These are phyloP conservation scores for Taiwanofungus camphoratus DNA, from an alignment of 1,284 basidiomycete genomes.

Conservation along the genomic window DNA sequence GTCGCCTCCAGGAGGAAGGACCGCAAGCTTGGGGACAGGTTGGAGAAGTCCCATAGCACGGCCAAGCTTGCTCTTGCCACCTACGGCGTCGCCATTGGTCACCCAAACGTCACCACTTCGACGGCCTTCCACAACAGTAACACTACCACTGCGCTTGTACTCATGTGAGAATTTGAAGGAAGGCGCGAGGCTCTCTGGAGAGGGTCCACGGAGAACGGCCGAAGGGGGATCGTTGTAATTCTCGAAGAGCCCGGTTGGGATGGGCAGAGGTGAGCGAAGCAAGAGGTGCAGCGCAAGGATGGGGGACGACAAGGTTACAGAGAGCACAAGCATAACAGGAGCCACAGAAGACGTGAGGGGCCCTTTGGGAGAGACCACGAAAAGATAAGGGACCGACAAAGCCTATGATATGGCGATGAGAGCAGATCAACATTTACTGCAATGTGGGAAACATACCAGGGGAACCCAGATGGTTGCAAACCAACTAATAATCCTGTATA, in stretches of 20 bases:
- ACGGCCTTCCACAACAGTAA: slow-evolving; percentile 61
- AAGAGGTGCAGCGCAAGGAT: slow-evolving; percentile 55
- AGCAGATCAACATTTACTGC: background rate
- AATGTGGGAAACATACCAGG: slow-evolving; percentile 33
- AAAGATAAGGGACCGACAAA: slow-evolving; percentile 54
- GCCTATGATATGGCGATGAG: slow-evolving; percentile 30
- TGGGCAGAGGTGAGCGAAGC: slow-evolving; percentile 54
- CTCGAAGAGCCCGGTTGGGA: slow-evolving; percentile 59
- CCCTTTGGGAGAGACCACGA: slow-evolving; percentile 36
- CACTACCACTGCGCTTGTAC: slow-evolving; percentile 57
- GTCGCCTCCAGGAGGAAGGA: slow-evolving; percentile 50
- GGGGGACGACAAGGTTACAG: slow-evolving; percentile 60
- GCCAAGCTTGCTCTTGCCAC: slow-evolving; percentile 52
- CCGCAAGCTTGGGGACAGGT: slow-evolving; percentile 58
- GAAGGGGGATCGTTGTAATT: slow-evolving; percentile 38
- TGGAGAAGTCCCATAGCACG: slow-evolving; percentile 54
- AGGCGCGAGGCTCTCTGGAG: slow-evolving; percentile 34
- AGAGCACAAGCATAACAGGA: slow-evolving; percentile 50
- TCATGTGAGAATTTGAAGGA: slow-evolving; percentile 40
- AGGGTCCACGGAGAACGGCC: slow-evolving; percentile 35
- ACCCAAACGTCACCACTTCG: slow-evolving; percentile 70
- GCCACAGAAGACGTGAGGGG: slow-evolving; percentile 31
- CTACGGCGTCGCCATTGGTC: slow-evolving; percentile 57
- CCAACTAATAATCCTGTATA: slow-evolving; percentile 52
- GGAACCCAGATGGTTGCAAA: slow-evolving; percentile 60